Percentiles rank a stretch among this genome's conserved stretches.
phyloP scores from a whole-genome alignment of 495 filamentous ascomycete species.

The Xylaria castorea region DNA sequence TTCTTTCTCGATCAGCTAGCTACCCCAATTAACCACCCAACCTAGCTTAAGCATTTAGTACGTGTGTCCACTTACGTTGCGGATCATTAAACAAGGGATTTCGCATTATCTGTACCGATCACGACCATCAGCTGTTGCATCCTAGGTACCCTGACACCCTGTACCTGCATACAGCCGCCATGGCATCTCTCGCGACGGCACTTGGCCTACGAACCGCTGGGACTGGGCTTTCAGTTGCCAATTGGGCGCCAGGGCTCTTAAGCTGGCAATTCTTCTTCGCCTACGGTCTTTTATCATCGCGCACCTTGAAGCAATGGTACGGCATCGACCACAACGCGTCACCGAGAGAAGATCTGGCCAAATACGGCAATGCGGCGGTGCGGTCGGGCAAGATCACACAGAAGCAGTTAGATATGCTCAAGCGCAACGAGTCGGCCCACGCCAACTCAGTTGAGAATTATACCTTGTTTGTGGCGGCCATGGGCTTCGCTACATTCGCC shows the following conservation, averaged over 20 bases:
- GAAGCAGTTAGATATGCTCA: slow-evolving; percentile 51
- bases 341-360: slow-evolving; percentile 54
- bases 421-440: slow-evolving; percentile 55
- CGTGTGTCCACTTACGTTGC: not conserved
- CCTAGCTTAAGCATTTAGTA: not conserved
- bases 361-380: slow-evolving; percentile 55
- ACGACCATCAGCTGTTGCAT: not conserved
- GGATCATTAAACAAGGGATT: not conserved
- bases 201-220: slow-evolving; percentile 28
- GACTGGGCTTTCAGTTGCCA: slow-evolving; percentile 29
- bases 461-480: slow-evolving; percentile 52
- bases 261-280: slow-evolving; percentile 57
- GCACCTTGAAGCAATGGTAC: slow-evolving; percentile 49
- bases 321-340: slow-evolving; percentile 58
- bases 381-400: slow-evolving; percentile 56
- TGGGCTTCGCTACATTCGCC: slow-evolving; percentile 42
- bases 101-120: not conserved
- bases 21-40: not conserved
- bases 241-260: slow-evolving; percentile 50
- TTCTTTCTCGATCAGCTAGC: too few species aligned
- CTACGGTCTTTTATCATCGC: slow-evolving; percentile 52
- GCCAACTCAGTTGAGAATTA: slow-evolving; percentile 58
- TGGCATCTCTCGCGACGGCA: slow-evolving; percentile 27
- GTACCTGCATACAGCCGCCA: slow-evolving; percentile 6
- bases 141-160: not conserved